These are phyloP conservation scores for Corynascus novoguineensis DNA, from an alignment of 495 filamentous ascomycete species.

Conservation along the genomic window DNA sequence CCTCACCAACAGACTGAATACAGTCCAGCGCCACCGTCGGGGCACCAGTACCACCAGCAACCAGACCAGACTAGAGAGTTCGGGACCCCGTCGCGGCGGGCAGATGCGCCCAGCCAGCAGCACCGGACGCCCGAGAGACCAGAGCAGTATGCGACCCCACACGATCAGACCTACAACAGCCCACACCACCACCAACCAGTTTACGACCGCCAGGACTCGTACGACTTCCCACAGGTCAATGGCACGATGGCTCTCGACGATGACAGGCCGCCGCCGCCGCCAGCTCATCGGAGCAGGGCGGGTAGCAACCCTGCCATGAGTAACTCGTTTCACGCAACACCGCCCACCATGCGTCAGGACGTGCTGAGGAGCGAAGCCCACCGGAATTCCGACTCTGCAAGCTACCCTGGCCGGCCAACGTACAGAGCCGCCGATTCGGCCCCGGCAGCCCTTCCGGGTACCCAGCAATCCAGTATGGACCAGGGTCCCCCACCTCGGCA, in stretches of 20 bases:
- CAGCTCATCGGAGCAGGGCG: constrained; percentile 39
- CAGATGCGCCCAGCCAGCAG: constrained; percentile 26
- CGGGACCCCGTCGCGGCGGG: constrained; percentile 27
- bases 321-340: constrained; percentile 29
- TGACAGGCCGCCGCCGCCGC: constrained; percentile 43
- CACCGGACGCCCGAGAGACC: constrained; percentile 31
- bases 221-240: constrained; percentile 18
- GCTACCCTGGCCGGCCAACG: constrained; percentile 43
- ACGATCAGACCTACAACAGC: constrained; percentile 26
- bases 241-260: constrained; percentile 19
- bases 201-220: constrained; percentile 22
- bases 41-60: constrained; percentile 30
- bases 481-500: constrained; percentile 37
- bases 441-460: constrained; percentile 26
- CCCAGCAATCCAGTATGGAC: constrained; percentile 30
- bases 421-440: constrained; percentile 44
- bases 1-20: constrained; percentile 41
- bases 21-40: constrained; percentile 31
- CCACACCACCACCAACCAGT: constrained; percentile 19
- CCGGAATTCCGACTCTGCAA: constrained; percentile 35
- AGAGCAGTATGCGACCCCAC: constrained; percentile 29
- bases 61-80: constrained; percentile 27
- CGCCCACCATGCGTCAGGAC: constrained; percentile 43
- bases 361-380: constrained; percentile 46
- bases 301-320: constrained; percentile 35